Conservation (phyloP, 192 early-diverging fungal genomes). For the Dimargaris xerosporica region DNA sequence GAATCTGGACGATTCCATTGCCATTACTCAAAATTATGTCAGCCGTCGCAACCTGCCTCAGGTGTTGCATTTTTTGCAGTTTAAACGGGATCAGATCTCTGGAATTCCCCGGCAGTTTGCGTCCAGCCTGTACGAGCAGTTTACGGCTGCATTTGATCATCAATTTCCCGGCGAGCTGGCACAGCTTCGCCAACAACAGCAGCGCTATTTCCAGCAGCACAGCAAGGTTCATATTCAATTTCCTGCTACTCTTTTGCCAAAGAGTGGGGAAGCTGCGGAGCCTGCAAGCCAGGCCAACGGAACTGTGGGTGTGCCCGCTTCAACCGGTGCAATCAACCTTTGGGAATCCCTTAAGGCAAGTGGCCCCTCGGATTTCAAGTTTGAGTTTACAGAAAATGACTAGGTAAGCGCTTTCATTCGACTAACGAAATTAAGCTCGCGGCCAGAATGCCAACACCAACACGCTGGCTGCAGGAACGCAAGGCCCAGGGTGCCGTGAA, state of each 20-base stretch:
- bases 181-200: not conserved
- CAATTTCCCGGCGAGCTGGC: not conserved
- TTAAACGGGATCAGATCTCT: slow-evolving; percentile 35
- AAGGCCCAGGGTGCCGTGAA: no score
- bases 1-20: slow-evolving; percentile 49
- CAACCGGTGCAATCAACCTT: not conserved
- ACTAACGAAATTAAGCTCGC: not conserved
- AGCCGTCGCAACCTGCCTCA: slow-evolving; percentile 31
- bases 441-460: not conserved
- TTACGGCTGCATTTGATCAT: slow-evolving; percentile 20
- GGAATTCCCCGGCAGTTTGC: slow-evolving; percentile 18
- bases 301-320: not conserved
- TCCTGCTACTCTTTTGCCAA: not conserved
- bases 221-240: not conserved
- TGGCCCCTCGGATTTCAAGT: not conserved
- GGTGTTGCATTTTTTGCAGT: slow-evolving; percentile 30
- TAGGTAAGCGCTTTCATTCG: not conserved
- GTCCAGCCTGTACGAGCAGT: slow-evolving; percentile 28
- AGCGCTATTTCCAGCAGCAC: not conserved
- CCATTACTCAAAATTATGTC: slow-evolving; percentile 63
- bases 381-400: not conserved
- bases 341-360: not conserved
- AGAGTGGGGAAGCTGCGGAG: not conserved
- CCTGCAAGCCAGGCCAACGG: not conserved
- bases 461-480: no score